These are phyloP conservation scores for Clarireedia homoeocarpa DNA, from an alignment of 2,329 filamentous ascomycete species.

Conservation along the genomic window DNA sequence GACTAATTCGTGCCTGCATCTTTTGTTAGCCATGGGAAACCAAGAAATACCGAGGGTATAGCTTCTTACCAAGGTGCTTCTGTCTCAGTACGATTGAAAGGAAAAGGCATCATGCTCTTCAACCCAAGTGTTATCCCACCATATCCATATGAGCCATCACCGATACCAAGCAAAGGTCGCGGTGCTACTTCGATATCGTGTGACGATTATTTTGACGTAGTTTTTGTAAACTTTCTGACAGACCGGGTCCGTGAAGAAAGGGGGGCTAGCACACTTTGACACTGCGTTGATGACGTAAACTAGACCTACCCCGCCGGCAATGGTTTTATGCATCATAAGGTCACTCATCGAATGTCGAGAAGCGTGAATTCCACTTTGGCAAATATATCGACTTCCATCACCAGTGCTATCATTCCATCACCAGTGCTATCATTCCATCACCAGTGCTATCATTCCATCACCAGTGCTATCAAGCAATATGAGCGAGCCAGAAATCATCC, in stretches of 20 bases:
- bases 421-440: too few relatives aligned
- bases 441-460: neutral
- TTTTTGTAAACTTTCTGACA: slow-evolving; percentile 48
- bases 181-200: slow-evolving; percentile 48
- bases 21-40: neutral
- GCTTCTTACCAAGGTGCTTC: slow-evolving; percentile 17
- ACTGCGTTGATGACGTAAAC: too few relatives aligned
- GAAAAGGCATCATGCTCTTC: slow-evolving; percentile 34
- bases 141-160: slow-evolving; percentile 38
- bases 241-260: slow-evolving; percentile 50
- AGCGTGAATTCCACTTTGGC: too few relatives aligned
- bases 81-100: slow-evolving; percentile 18
- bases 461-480: neutral
- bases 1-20: slow-evolving; percentile 11
- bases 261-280: too few relatives aligned
- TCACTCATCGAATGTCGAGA: too few relatives aligned
- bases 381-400: too few relatives aligned
- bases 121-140: slow-evolving; percentile 39
- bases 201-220: slow-evolving; percentile 53
- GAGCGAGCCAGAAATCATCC: slow-evolving; percentile 31
- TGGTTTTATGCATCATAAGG: too few relatives aligned
- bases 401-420: neutral
- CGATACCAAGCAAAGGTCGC: slow-evolving; percentile 51
- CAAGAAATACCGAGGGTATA: neutral
- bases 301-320: too few relatives aligned